phyloP scores from a whole-genome alignment of 495 filamentous ascomycete species.

The Penicillium mononematosum region DNA sequence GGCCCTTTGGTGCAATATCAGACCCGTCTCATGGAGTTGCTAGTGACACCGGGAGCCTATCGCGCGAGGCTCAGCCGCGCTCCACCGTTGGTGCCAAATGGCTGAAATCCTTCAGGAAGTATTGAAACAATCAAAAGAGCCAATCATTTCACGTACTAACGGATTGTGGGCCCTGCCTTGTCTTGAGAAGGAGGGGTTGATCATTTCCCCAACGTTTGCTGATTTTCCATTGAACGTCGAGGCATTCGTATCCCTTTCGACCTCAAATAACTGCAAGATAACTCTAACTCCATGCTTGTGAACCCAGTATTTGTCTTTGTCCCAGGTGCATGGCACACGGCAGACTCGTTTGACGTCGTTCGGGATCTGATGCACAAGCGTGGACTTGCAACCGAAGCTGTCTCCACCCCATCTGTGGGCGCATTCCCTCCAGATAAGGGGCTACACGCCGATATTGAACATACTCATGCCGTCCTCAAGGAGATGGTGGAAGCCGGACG shows the following conservation, averaged over 20 bases:
- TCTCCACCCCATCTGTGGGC: conserved; percentile 16
- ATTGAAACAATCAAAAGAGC: background rate
- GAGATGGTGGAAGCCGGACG: conserved; percentile 4
- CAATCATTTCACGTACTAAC: background rate
- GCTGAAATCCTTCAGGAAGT: background rate
- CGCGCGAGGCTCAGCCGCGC: background rate
- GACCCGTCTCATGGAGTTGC: background rate
- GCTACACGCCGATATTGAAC: conserved; percentile 17
- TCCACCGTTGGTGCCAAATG: background rate
- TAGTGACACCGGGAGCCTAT: background rate
- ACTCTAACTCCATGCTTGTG: background rate
- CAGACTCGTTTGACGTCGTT: conserved; percentile 18
- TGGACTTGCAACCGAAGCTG: conserved; percentile 12
- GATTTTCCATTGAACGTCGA: background rate
- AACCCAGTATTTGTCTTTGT: conserved; percentile 20
- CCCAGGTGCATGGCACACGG: conserved; percentile 23
- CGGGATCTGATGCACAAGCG: conserved; percentile 8
- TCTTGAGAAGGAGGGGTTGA: background rate
- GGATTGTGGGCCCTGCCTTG: background rate
- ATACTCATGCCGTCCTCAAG: conserved; percentile 6
- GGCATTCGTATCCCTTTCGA: background rate
- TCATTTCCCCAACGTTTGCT: background rate
- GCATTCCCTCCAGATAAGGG: conserved; percentile 11
- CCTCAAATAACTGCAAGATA: background rate
- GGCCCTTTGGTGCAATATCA: background rate